Percentiles rank a stretch among this genome's conserved stretches.
phyloP scores from a whole-genome alignment of 2,329 filamentous ascomycete species.

The Fusarium incarnatum region DNA sequence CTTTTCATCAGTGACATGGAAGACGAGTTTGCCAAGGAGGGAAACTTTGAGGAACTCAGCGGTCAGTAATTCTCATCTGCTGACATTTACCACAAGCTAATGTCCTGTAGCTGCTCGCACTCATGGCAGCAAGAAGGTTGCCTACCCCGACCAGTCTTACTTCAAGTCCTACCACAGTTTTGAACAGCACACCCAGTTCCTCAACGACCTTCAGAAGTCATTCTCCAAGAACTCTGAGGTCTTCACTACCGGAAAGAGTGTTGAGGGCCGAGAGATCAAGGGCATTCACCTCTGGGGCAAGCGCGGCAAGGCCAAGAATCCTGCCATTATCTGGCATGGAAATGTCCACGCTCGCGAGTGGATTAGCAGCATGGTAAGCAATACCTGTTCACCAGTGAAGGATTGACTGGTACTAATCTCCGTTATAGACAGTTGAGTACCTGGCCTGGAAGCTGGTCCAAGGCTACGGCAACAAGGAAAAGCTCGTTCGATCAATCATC shows the following conservation, averaged over 20 bases:
- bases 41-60: slow-evolving; percentile 7
- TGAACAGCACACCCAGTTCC: slow-evolving; percentile 61
- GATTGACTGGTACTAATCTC: background rate
- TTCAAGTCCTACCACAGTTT: slow-evolving; percentile 67
- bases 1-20: slow-evolving; percentile 44
- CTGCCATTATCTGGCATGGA: slow-evolving; percentile 66
- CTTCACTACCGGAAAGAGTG: slow-evolving; percentile 61
- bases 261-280: slow-evolving; percentile 64
- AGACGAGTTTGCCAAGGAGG: slow-evolving; percentile 42
- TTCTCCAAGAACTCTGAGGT: slow-evolving; percentile 61
- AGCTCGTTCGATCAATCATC: slow-evolving; percentile 49
- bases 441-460: slow-evolving; percentile 39
- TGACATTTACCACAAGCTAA: background rate
- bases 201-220: slow-evolving; percentile 57
- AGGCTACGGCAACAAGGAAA: slow-evolving; percentile 35
- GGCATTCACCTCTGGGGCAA: slow-evolving; percentile 69
- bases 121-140: background rate
- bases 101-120: background rate
- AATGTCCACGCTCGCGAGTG: slow-evolving; percentile 71
- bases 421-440: slow-evolving; percentile 37
- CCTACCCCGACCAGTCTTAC: slow-evolving; percentile 50
- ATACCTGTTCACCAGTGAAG: fast-evolving
- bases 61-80: fast-evolving
- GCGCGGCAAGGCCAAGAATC: slow-evolving; percentile 57
- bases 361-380: slow-evolving; percentile 64